phyloP scores from a whole-genome alignment of 1,284 basidiomycete genomes.

The Fistulina hepatica region DNA sequence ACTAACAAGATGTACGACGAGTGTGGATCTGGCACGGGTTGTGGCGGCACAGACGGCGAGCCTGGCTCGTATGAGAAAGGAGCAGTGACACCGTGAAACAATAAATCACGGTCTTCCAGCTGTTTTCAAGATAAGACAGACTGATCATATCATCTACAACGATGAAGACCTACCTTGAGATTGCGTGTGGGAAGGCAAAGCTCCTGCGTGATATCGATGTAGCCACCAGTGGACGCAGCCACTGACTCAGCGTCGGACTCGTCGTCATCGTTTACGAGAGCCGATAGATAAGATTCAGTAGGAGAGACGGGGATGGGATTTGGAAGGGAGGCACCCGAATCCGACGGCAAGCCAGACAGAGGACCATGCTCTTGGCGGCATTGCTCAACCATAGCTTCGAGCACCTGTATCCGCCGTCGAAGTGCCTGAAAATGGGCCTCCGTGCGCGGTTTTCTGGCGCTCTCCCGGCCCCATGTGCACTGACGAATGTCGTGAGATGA shows the following conservation, averaged over 20 bases:
- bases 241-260: slow-evolving; percentile 19
- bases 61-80: slow-evolving; percentile 28
- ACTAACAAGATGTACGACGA: slow-evolving; percentile 17
- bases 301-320: neutral
- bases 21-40: slow-evolving; percentile 22
- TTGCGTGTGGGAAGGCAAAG: slow-evolving; percentile 29
- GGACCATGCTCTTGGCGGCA: slow-evolving; percentile 32
- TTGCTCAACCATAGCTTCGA: slow-evolving; percentile 34
- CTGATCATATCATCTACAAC: slow-evolving; percentile 4
- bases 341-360: slow-evolving; percentile 20
- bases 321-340: slow-evolving; percentile 17
- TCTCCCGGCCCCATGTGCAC: slow-evolving; percentile 47
- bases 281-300: slow-evolving; percentile 15
- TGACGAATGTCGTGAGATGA: slow-evolving; percentile 16
- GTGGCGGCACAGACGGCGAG: slow-evolving; percentile 11
- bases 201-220: slow-evolving; percentile 24
- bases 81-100: slow-evolving; percentile 30
- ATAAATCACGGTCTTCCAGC: slow-evolving; percentile 29
- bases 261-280: slow-evolving; percentile 13
- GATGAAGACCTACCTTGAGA: slow-evolving; percentile 24
- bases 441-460: slow-evolving; percentile 36
- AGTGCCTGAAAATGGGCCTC: slow-evolving; percentile 46
- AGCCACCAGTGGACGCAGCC: too few species aligned
- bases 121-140: slow-evolving; percentile 1
- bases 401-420: slow-evolving; percentile 34